Evolutionary conservation across 2,329 filamentous ascomycete genomes (phyloP), one percentile per base, ranked within the genome.

Genomic region (Sclerotiophoma versabilis): DNA sequence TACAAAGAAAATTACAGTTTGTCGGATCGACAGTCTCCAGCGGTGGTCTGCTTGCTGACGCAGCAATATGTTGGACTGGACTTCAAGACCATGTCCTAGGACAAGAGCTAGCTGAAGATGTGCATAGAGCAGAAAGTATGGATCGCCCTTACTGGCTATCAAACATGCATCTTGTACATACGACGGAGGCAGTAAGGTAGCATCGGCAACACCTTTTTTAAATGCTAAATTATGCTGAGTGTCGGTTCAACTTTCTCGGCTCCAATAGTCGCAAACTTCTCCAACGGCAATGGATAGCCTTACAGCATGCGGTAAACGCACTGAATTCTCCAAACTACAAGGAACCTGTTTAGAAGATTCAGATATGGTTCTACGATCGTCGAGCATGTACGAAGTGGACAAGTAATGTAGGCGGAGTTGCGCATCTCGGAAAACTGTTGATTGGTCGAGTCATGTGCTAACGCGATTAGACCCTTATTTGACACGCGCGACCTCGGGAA

Each of bases 401-500:
- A n/a, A 15, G 26, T 44, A 11, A 33, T 19, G n/a, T 12, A 8
- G 4, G 19, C 2, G 3, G 15, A 15, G 26, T 32, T 17, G 26
- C 26, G 11, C 27, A 17, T 30, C 29, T 14, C 7, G 34, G 14
- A 15, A 4, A 5, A 6, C n/a, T n/a, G n/a, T n/a, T n/a, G n/a
- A n/a, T n/a, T 26, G 1, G 15, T 11, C 45, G 45, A 54, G 60
- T 65, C 64, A 66, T 56, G 64, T 66, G 64, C 54, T 65, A 58
- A 59, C 64, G 64, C 50, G 64, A 53, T 42, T 56, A 51, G 37
- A 53, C 53, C 58, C 45, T 54, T 33, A 32, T 37, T 48, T 45
- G 54, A 50, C 45, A 41, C 41, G 46, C 32, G 23, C 46, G 22
- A 36, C 19, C 22, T 39, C 36, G 25, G 19, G 26, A 44, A 47